These are phyloP conservation scores for Paecilomyces sp. DNA, from an alignment of 2,329 filamentous ascomycete species.

Conservation along the genomic window DNA sequence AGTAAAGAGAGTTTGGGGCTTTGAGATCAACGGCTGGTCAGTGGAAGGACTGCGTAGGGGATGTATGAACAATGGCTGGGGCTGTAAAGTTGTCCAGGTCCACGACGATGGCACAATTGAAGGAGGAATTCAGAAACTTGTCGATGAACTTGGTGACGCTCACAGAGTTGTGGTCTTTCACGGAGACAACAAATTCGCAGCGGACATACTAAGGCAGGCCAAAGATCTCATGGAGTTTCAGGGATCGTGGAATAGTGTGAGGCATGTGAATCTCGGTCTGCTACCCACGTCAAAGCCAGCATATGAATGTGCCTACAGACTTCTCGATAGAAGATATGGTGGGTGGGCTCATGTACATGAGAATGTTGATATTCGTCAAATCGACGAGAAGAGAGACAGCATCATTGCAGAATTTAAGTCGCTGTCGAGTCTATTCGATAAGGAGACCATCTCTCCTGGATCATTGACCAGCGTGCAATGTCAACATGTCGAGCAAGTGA, in stretches of 20 bases:
- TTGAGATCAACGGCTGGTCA: conserved; percentile 86
- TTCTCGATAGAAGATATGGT: conserved; percentile 38
- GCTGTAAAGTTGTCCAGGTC: conserved; percentile 46
- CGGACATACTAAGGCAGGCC: conserved; percentile 28
- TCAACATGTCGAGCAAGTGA: conserved; percentile 45
- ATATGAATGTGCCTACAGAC: conserved; percentile 43
- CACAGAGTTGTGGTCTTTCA: conserved; percentile 60
- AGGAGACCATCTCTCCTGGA: conserved; percentile 2
- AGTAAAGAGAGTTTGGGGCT: conserved; percentile 64
- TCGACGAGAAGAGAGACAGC: conserved; percentile 29
- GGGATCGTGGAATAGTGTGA: conserved; percentile 30
- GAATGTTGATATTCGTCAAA: conserved; percentile 45
- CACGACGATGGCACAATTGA: conserved; percentile 26
- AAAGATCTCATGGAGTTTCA: conserved; percentile 22
- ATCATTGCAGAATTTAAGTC: conserved; percentile 34
- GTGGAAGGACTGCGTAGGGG: conserved; percentile 76
- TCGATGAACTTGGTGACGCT: conserved; percentile 26
- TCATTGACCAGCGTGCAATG: conserved; percentile 17
- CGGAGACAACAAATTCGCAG: conserved; percentile 58
- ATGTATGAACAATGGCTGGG: conserved; percentile 62
- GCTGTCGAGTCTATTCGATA: conserved; percentile 12
- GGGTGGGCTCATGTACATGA: conserved; percentile 58
- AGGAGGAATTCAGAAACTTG: conserved; percentile 20
- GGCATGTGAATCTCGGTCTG: conserved; percentile 54
- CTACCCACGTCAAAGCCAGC: conserved; percentile 45